These are phyloP conservation scores for Fragaria ananassa DNA, from an alignment of 306 rosid species.

Conservation along the genomic window DNA sequence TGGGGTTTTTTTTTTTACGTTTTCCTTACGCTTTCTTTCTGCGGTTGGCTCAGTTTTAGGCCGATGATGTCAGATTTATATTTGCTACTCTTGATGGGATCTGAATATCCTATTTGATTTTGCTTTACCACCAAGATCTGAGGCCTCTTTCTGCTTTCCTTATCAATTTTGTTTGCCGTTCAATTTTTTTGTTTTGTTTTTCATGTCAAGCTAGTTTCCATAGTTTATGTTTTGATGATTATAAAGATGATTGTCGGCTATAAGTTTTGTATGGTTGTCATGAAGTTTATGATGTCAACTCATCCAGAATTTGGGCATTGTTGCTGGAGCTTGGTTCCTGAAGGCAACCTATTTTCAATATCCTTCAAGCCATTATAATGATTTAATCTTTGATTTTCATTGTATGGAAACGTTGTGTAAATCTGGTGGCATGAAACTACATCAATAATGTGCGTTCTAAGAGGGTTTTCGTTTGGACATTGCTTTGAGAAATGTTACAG, in stretches of 20 bases:
- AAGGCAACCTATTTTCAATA: neutral
- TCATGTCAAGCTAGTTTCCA: neutral
- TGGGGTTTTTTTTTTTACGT: neutral
- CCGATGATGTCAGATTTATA: constrained; percentile 6
- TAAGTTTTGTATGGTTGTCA: neutral
- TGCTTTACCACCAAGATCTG: constrained; percentile 7
- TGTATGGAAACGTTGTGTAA: neutral
- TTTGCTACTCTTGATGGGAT: constrained; percentile 11
- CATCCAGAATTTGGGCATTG: neutral
- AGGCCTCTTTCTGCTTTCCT: neutral
- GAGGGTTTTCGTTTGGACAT: neutral
- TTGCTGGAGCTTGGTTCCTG: neutral
- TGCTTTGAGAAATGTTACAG: neutral
- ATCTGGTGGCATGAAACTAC: neutral
- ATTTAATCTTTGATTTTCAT: neutral
- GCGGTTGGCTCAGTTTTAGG: neutral
- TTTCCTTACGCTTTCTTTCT: neutral
- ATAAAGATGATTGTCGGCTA: neutral
- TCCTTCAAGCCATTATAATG: neutral
- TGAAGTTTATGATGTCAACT: neutral
- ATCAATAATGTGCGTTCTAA: neutral
- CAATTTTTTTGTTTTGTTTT: neutral
- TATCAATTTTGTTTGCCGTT: neutral
- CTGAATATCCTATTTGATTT: neutral
- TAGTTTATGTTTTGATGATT: neutral